A percentile compares a stretch with the other conserved stretches of the same genome.
These are phyloP conservation scores for Hypholoma fasciculare DNA, from an alignment of 768 basidiomycete species.

Conservation along the genomic window DNA sequence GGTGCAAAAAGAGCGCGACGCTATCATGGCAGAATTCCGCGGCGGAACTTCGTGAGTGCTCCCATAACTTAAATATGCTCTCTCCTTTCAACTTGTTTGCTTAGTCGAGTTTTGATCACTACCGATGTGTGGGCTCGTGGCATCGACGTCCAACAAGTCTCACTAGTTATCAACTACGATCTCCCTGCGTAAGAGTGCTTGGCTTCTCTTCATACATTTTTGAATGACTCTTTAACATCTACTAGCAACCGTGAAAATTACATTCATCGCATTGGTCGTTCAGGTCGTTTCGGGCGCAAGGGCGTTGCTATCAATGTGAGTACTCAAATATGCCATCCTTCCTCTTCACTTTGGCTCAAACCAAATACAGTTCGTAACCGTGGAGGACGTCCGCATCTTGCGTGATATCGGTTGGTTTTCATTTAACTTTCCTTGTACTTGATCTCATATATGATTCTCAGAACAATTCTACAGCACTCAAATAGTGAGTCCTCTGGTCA, in stretches of 20 bases:
- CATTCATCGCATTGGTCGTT: constrained; percentile 99
- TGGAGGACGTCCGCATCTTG: constrained; percentile 94
- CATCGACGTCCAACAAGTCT: constrained; percentile 98
- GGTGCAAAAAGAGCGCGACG: constrained; percentile 93
- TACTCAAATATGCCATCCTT: constrained; percentile 10
- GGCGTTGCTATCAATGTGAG: constrained; percentile 98
- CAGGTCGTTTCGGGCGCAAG: constrained; percentile 98
- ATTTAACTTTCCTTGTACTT: background rate
- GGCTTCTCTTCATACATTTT: background rate
- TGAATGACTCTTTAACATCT: background rate
- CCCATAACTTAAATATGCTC: background rate
- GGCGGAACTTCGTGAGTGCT: constrained; percentile 80
- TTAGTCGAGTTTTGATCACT: constrained; percentile 89
- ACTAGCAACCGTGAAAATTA: constrained; percentile 95
- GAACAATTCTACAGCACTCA: constrained; percentile 98
- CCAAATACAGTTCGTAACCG: constrained; percentile 75
- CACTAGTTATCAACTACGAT: constrained; percentile 96
- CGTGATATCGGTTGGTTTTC: constrained; percentile 85
- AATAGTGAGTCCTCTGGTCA: constrained; percentile 57
- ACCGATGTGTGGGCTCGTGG: constrained; percentile 98
- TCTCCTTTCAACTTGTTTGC: constrained; percentile 4
- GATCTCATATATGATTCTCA: constrained; percentile 27
- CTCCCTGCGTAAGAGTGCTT: constrained; percentile 72
- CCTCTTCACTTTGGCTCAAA: constrained; percentile 12
- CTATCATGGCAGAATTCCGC: constrained; percentile 97